Conservation (phyloP, 768 basidiomycete genomes). For the Phlebiopsis flavidoalba region DNA sequence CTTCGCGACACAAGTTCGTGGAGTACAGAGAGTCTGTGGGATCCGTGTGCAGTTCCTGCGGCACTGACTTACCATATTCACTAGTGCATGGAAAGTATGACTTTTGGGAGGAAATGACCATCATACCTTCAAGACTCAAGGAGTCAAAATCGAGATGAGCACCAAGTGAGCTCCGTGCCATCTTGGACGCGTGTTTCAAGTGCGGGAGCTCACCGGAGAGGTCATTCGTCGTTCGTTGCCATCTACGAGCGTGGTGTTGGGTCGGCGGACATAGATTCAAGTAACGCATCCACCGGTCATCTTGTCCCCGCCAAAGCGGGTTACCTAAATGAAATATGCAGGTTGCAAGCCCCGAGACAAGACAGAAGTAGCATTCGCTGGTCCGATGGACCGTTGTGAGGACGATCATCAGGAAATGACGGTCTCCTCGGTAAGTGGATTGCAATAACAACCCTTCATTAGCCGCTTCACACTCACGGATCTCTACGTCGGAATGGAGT, state of each 20-base stretch:
- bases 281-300: slow-evolving; percentile 49
- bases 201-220: slow-evolving; percentile 97
- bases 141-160: slow-evolving; percentile 85
- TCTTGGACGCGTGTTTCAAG: too few species aligned
- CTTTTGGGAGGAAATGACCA: slow-evolving; percentile 96
- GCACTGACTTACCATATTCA: not conserved
- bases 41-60: slow-evolving; percentile 2
- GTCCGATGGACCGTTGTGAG: slow-evolving; percentile 89
- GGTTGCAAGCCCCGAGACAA: slow-evolving; percentile 94
- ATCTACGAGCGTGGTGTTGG: too few species aligned
- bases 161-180: too few species aligned
- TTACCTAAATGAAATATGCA: slow-evolving; percentile 30
- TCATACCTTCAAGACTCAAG: slow-evolving; percentile 67
- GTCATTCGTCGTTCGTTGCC: slow-evolving; percentile 92
- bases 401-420: slow-evolving; percentile 68
- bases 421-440: slow-evolving; percentile 58
- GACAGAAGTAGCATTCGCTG: slow-evolving; percentile 79
- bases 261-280: too few species aligned
- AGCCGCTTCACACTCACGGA: slow-evolving; percentile 2
- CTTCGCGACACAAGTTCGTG: too few species aligned
- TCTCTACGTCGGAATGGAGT: slow-evolving; percentile 92
- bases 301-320: not conserved
- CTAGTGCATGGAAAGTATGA: slow-evolving; percentile 84
- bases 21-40: slow-evolving; percentile 92
- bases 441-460: not conserved